Base-by-base conservation (phyloP, 1,139 yeast species). In the Trichomonascaceae sp. region DNA sequence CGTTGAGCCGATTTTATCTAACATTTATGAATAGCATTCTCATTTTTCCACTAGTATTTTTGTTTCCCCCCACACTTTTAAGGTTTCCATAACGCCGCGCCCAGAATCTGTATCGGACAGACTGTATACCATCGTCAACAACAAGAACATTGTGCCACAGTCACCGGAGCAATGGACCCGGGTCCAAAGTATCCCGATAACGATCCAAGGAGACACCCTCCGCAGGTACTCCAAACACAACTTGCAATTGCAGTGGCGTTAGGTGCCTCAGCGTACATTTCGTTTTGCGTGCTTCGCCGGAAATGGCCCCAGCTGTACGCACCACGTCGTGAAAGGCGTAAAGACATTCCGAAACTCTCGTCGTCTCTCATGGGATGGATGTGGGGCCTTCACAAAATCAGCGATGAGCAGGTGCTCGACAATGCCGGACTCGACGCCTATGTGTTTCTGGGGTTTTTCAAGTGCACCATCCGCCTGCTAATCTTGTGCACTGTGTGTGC, bases 361-460 rank as follows among this genome's bases (percentile, higher is more conserved):
- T 54, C 59, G 32, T 66, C 81, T 4, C 51, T 80, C 16, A 76
- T 85, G 47, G 84, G 89, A 1, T 87, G 96, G 95, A 63, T 87
- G 5, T 69, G 75, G 1, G 70, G 74, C 0, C 59, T 87, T 13
- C 72, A 71, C 52, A 57, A 57, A 13, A 73, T 85, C 13, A 65
- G 68, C 17, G 97, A 89, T 47, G 69, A 71, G 25, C 84, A 85
- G 44, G 72, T 89, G 2, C 63, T 89, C 35, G 87, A 82, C 41
- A 78, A 77, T 50, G 95, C 96, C 1, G 98, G 98, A 0, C 60
- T 89, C 29, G 98, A 89, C 58, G 96, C 97, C 0, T 85, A 71
- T 57, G 96, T 87, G 35, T 82, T 77, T 48, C 59, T 82, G 18
- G 77, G 80, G 13, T 82, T 82, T 54, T 84, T 82, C 64, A 70